These are phyloP conservation scores for Phytophthora hybrid DNA, from an alignment of 352 stramenopile genomes.

Conservation along the genomic window DNA sequence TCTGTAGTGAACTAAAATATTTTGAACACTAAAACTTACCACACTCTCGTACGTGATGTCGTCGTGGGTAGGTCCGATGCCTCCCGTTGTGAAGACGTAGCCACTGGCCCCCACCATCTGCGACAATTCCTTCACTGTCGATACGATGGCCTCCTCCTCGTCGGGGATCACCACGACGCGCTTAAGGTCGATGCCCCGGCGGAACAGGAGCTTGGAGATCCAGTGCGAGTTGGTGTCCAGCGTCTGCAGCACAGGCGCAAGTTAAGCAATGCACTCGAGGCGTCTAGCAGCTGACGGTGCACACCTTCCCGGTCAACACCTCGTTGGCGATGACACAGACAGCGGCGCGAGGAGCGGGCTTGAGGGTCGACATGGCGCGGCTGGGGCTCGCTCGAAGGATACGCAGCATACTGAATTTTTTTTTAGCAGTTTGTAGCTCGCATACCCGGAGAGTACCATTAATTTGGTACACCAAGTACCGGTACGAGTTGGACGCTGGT, in stretches of 20 bases:
- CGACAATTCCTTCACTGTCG: conserved; percentile 78
- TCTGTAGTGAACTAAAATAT: neutral
- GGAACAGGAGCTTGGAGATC: conserved; percentile 84
- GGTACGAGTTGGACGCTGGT: no score
- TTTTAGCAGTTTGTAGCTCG: no score
- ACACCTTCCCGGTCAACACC: conserved; percentile 86
- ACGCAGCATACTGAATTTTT: no score
- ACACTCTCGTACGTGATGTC: conserved; percentile 91
- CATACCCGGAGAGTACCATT: no score
- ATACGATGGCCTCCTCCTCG: conserved; percentile 76
- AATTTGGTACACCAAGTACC: no score
- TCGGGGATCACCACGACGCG: conserved; percentile 84
- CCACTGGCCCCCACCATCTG: conserved; percentile 74
- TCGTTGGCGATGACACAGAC: conserved; percentile 88
- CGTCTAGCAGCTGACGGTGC: neutral
- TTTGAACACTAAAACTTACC: conserved; percentile 33
- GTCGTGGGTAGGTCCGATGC: conserved; percentile 87
- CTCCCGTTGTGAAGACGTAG: conserved; percentile 89
- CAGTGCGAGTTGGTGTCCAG: conserved; percentile 90
- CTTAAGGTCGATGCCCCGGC: conserved; percentile 78
- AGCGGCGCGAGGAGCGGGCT: conserved; percentile 57
- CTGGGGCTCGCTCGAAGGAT: no score
- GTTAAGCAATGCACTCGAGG: neutral
- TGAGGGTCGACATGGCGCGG: conserved; percentile 16
- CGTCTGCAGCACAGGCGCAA: conserved; percentile 47